A percentile compares a stretch with the other conserved stretches of the same genome.
Evolutionary conservation across 1,139 yeast genomes (phyloP).

Genomic region (Geotrichum candidum): DNA sequence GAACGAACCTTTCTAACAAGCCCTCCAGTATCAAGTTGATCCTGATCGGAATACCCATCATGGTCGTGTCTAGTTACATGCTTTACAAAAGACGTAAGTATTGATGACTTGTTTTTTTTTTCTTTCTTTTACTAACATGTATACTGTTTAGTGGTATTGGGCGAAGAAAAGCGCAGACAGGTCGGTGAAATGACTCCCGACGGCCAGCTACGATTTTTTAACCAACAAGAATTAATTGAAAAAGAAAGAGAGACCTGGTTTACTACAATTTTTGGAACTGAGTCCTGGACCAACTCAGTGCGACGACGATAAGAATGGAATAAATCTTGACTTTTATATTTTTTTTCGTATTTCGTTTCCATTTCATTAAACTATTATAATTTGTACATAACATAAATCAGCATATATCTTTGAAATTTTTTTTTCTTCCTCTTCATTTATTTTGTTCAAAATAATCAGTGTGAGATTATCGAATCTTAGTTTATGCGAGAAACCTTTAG

Average conservation of each 20-base stretch:
- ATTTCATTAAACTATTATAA: not conserved
- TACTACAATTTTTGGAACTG: slow-evolving; percentile 42
- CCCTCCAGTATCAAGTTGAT: slow-evolving; percentile 35
- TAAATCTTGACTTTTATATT: not conserved
- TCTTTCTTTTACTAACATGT: not conserved
- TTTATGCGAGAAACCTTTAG: not conserved
- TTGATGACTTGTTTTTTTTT: not conserved
- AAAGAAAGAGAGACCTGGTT: slow-evolving; percentile 38
- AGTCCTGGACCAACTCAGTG: slow-evolving; percentile 19
- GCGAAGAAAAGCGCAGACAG: slow-evolving; percentile 44
- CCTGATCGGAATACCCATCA: slow-evolving; percentile 39
- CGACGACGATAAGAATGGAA: slow-evolving; percentile 5
- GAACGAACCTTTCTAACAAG: not conserved
- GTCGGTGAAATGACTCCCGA: slow-evolving; percentile 46
- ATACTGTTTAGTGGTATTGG: slow-evolving; percentile 33
- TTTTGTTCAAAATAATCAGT: not conserved
- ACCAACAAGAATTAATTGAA: slow-evolving; percentile 40
- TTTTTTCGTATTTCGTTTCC: not conserved
- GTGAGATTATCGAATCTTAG: not conserved
- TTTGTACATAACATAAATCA: not conserved
- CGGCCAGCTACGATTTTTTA: slow-evolving; percentile 43
- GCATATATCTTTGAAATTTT: not conserved
- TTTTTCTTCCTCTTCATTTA: not conserved
- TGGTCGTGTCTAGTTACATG: slow-evolving; percentile 38
- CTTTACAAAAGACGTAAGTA: slow-evolving; percentile 35